Base-by-base conservation (phyloP, 352 stramenopile species). In the Phytophthora syringae region DNA sequence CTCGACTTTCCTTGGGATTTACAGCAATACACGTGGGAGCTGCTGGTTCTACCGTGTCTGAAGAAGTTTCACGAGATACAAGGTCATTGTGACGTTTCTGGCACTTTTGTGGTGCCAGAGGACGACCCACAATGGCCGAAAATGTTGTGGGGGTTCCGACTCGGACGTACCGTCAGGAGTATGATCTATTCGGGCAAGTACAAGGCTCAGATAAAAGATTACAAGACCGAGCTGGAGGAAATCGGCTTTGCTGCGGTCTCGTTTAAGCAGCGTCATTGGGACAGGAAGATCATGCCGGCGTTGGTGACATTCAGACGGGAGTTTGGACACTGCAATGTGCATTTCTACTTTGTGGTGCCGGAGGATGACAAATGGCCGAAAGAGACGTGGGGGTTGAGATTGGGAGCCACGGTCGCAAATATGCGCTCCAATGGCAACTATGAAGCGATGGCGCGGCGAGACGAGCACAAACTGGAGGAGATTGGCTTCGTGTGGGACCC, bases 401-500 rank as follows among this genome's bases (percentile, higher is more conserved):
- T 75, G 1, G 67, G 67, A 47, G 44, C 62, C 11, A 72, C 48
- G 10, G 67, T 75, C 13, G 62, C 55, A 15, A 72, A 64, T 20
- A 75, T 75, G 36, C 80, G 82, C 7, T 74, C 59, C 18, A 70
- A 60, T 47, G 64, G 74, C 34, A 56, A 67, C n/a, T 88, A 87
- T 53, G 55, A 64, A 16, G 48, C 63, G 18, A 69, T 82, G 55
- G 49, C 70, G 47, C 50, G 74, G 37, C 60, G 47, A 47, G 76
- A 73, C 39, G 52, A 70, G 18, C 58, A 71, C 11, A 80, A 76
- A 20, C 60, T 94, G n/a, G 37, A 69, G n/a, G 59, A 52, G 11
- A 60, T 92, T 39, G 79, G 71, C 1, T 90, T 93, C 43, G 74
- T 73, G 25, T 89, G 85, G 66, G 76, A 60, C 25, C 76, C 57